These are phyloP conservation scores for Blastomyces gilchristii DNA, from an alignment of 2,329 filamentous ascomycete species.

Conservation along the genomic window DNA sequence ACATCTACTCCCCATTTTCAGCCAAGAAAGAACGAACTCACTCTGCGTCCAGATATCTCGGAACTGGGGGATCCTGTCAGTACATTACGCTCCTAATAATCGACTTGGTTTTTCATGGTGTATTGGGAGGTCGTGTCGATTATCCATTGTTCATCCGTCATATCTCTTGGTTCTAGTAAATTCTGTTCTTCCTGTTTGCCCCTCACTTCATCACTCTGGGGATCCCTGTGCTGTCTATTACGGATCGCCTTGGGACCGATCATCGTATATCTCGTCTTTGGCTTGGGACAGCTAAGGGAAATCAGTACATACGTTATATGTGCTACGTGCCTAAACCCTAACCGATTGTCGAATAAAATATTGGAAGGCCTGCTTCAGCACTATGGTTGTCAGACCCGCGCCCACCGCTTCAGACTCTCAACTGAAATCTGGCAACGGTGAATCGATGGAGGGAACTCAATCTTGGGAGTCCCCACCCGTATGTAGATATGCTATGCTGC, in stretches of 20 bases:
- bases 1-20: background rate
- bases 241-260: background rate
- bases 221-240: background rate
- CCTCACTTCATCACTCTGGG: background rate
- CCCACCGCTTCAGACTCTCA: background rate
- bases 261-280: background rate
- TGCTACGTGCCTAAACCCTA: background rate
- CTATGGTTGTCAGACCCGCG: background rate
- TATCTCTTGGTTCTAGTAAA: background rate
- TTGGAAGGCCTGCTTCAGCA: background rate
- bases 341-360: background rate
- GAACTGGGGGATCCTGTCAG: background rate
- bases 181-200: background rate
- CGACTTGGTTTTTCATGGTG: background rate
- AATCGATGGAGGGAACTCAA: conserved; percentile 5
- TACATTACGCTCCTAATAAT: background rate
- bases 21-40: background rate
- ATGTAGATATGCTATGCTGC: background rate
- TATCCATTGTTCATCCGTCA: background rate
- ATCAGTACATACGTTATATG: background rate
- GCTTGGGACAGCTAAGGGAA: background rate
- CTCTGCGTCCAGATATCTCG: background rate
- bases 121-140: conserved; percentile 4
- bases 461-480: conserved; percentile 10
- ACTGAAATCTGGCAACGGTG: background rate